Conservation (phyloP, 2,329 filamentous ascomycete species). For the Sordariomycetes sp. region DNA sequence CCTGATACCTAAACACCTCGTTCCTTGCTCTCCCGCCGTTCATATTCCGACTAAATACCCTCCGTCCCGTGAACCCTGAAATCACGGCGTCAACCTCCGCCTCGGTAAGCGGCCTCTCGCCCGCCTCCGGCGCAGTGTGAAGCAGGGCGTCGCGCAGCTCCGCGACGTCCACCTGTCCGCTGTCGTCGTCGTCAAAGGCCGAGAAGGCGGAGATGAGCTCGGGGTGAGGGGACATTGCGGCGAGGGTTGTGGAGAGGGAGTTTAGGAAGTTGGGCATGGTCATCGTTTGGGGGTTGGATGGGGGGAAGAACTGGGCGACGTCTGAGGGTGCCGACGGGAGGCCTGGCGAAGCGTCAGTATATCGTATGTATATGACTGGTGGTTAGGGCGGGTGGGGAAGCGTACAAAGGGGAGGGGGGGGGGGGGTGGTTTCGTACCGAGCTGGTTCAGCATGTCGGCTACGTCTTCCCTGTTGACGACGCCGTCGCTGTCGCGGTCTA, state of each 20-base stretch:
- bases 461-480: conserved; percentile 72
- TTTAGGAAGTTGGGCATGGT: conserved; percentile 79
- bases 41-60: conserved; percentile 60
- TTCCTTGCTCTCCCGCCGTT: conserved; percentile 14
- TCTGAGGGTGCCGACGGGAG: conserved; percentile 60
- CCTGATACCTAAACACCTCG: conserved; percentile 87
- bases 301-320: conserved; percentile 72
- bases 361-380: neutral
- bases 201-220: conserved; percentile 85
- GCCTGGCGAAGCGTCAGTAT: conserved; percentile 29
- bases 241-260: conserved; percentile 61
- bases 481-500: conserved; percentile 82
- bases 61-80: conserved; percentile 68
- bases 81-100: conserved; percentile 79
- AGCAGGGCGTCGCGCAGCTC: conserved; percentile 76
- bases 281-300: conserved; percentile 57
- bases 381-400: neutral
- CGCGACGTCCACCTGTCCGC: conserved; percentile 74
- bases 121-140: conserved; percentile 66
- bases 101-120: conserved; percentile 49
- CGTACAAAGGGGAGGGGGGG: too few species aligned
- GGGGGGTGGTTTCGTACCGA: conserved; percentile 39
- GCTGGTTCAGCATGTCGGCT: conserved; percentile 71
- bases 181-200: conserved; percentile 92
- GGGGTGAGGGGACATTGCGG: conserved; percentile 58